A percentile compares a stretch with the other conserved stretches of the same genome.
phyloP scores from a whole-genome alignment of 345 rosid genomes.

The Trapa incisa region DNA sequence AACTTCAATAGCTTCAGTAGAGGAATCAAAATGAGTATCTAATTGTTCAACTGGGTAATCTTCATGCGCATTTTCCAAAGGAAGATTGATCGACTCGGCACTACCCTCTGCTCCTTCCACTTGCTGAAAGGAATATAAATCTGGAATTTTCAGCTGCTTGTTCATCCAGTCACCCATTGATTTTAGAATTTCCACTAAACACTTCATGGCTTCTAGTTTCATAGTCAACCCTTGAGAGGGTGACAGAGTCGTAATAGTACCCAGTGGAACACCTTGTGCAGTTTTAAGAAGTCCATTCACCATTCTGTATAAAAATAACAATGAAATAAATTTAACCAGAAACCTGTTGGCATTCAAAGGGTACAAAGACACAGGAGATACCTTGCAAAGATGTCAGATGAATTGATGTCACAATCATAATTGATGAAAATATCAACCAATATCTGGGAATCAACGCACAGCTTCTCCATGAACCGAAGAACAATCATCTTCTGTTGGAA shows the following conservation, averaged over 20 bases:
- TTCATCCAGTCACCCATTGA: conserved; percentile 99
- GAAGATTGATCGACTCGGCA: conserved; percentile 48
- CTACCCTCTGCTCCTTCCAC: conserved; percentile 50
- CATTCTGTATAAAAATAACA: conserved; percentile 46
- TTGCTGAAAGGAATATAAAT: conserved; percentile 53
- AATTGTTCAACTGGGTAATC: conserved; percentile 73
- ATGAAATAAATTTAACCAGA: not conserved
- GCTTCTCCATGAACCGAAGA: conserved; percentile 91
- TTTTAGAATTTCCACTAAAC: conserved; percentile 81
- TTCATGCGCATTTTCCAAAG: conserved; percentile 65
- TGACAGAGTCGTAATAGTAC: conserved; percentile 60
- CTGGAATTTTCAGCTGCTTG: conserved; percentile 87
- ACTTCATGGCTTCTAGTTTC: conserved; percentile 97
- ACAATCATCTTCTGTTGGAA: conserved; percentile 98
- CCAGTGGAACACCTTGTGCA: conserved; percentile 94
- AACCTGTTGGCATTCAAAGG: not conserved
- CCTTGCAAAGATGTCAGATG: conserved; percentile 98
- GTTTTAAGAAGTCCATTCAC: conserved; percentile 99
- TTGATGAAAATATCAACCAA: conserved; percentile 93
- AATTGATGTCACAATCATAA: conserved; percentile 99
- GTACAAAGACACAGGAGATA: conserved; percentile 11
- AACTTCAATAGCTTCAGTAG: conserved; percentile 72
- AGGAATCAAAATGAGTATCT: conserved; percentile 77
- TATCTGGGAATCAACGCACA: conserved; percentile 93
- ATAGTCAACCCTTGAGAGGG: conserved; percentile 85